Evolutionary conservation across 2,329 filamentous ascomycete genomes (phyloP).

Genomic region (Chrysoporthe cubensis): DNA sequence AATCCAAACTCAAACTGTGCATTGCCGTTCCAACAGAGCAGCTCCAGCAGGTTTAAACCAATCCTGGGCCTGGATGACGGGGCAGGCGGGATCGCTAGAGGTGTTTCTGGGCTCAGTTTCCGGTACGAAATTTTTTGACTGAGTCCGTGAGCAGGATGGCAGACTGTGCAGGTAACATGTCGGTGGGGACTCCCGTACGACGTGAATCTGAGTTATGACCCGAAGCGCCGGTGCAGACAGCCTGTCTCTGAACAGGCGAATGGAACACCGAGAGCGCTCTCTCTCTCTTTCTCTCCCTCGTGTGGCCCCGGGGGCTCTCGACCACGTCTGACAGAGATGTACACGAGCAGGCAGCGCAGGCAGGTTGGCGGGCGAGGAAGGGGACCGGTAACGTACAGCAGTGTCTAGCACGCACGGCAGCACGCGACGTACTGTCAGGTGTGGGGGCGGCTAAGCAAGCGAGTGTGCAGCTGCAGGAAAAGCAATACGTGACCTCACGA

Average conservation of each 20-base stretch:
- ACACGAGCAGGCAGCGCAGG: conserved; percentile 21
- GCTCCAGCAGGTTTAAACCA: conserved; percentile 28
- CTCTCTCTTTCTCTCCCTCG: not conserved
- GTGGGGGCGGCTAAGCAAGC: conserved; percentile 32
- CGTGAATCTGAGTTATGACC: conserved; percentile 22
- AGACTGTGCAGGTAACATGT: conserved; percentile 25
- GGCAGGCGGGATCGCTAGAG: conserved; percentile 28
- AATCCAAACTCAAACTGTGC: conserved; percentile 25
- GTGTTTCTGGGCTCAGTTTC: conserved; percentile 26
- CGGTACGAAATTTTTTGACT: conserved; percentile 28
- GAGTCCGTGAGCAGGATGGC: conserved; percentile 29
- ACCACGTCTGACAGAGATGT: conserved; percentile 20
- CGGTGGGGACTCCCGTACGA: conserved; percentile 23
- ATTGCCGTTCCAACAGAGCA: conserved; percentile 31
- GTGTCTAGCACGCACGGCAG: conserved; percentile 6
- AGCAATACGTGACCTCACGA: conserved; percentile 17
- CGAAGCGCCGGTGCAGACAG: conserved; percentile 27
- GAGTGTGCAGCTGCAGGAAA: conserved; percentile 28
- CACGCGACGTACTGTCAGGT: conserved; percentile 18
- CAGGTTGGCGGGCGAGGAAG: conserved; percentile 7
- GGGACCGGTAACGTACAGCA: conserved; percentile 7
- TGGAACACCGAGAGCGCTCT: conserved; percentile 8
- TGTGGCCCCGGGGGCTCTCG: conserved; percentile 18
- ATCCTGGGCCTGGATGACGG: conserved; percentile 28
- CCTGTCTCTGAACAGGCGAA: conserved; percentile 27